A percentile compares a stretch with the other conserved stretches of the same genome.
These are phyloP conservation scores for Fusarium protoensiforme DNA, from an alignment of 2,329 filamentous ascomycete species.

Conservation along the genomic window DNA sequence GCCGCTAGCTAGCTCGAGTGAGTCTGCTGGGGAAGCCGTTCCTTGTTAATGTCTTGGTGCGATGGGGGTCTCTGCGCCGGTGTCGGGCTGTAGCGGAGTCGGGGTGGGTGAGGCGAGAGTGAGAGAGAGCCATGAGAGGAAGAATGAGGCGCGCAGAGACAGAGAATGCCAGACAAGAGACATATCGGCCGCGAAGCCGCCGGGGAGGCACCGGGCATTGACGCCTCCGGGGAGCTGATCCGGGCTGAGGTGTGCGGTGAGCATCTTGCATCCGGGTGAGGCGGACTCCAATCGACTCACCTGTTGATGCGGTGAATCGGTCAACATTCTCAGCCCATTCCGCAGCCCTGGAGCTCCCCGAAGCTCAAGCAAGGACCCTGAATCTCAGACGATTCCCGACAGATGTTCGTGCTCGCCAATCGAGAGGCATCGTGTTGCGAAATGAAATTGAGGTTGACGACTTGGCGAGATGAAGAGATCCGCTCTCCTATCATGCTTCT, in stretches of 20 bases:
- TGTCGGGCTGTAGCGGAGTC: slow-evolving; percentile 33
- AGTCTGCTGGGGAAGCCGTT: slow-evolving; percentile 34
- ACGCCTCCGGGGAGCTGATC: slow-evolving; percentile 23
- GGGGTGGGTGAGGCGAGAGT: slow-evolving; percentile 26
- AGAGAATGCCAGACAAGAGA: slow-evolving; percentile 33
- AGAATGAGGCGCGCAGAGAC: slow-evolving; percentile 36
- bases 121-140: slow-evolving; percentile 29
- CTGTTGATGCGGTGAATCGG: slow-evolving; percentile 27
- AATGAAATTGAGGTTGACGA: slow-evolving; percentile 29
- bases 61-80: slow-evolving; percentile 25
- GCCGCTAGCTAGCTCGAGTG: slow-evolving; percentile 40
- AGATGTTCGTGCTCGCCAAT: slow-evolving; percentile 33
- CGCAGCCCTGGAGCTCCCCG: slow-evolving; percentile 15
- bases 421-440: slow-evolving; percentile 31
- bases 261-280: slow-evolving; percentile 14
- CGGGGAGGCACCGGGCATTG: slow-evolving; percentile 38
- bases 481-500: slow-evolving; percentile 31
- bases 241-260: slow-evolving; percentile 43
- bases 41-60: slow-evolving; percentile 33
- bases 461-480: slow-evolving; percentile 27
- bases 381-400: slow-evolving; percentile 24
- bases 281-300: slow-evolving; percentile 28
- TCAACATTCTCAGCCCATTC: slow-evolving; percentile 37
- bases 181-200: slow-evolving; percentile 38
- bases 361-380: slow-evolving; percentile 15